Evolutionary conservation across 2,329 filamentous ascomycete species (phyloP), one percentile per base, ranked within the genome.

Genomic region (Cordyceps militaris): DNA sequence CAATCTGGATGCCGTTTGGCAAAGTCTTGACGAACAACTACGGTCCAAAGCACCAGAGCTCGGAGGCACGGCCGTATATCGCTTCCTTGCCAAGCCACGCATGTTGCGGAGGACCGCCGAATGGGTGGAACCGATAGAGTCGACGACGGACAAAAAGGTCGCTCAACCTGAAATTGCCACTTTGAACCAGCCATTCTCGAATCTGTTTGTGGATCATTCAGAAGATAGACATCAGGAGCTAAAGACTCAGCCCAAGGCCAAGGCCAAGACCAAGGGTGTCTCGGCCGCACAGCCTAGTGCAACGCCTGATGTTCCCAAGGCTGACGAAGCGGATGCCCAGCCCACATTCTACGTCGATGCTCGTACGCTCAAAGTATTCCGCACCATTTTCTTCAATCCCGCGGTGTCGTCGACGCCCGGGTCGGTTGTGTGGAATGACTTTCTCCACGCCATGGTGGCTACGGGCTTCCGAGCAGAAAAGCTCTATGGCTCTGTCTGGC

Each of bases 401-500:
- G 57, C 55, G 0, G 58, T 64, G 0, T 71, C 65, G 0, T 71
- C 75, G 0, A 67, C 71, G 0, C 73, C 76, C 0, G 76, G 78
- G 2, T 80, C 82, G 59, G 62, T 84, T 0, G 49, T 71, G 0
- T 85, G 80, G 81, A 69, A 63, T 1, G 80, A 84, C 53, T 80
- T 84, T 54, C 63, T 83, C 0, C 74, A 78, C 57, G 79, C 80
- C 0, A 79, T 84, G 77, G 62, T 63, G 0, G 70, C 70, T 0
- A 71, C 73, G 0, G 82, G 81, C 0, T 84, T 86, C 55, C 59
- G 63, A 0, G 74, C 74, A 0, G 70, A 82, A 66, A 85, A 86
- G 67, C 71, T 85, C 0, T 83, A 84, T 59, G 81, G 82, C 0
- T 85, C 79, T 1, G 78, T 78, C 0, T 86, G 83, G 83, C 78